These are phyloP conservation scores for Taphrina betulina DNA, from an alignment of 1,139 yeast genomes.

Conservation along the genomic window DNA sequence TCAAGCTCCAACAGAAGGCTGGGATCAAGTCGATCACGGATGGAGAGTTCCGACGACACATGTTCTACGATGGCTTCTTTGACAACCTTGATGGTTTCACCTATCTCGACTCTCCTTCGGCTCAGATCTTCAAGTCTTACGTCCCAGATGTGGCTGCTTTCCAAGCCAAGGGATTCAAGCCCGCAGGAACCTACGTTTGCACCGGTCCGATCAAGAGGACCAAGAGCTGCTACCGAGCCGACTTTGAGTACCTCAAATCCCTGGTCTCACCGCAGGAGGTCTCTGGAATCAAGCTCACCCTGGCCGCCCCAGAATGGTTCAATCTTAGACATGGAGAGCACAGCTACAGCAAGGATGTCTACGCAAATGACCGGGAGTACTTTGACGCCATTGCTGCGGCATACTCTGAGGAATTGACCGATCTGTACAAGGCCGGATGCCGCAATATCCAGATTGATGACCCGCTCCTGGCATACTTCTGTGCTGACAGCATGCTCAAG, in stretches of 20 bases:
- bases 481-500: not conserved
- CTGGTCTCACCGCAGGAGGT: too few relatives aligned
- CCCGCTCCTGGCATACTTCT: not conserved
- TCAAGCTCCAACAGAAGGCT: not conserved
- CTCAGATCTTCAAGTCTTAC: too few relatives aligned
- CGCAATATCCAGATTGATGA: not conserved
- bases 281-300: too few relatives aligned
- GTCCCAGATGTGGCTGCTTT: too few relatives aligned
- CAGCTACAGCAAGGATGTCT: not conserved
- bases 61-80: not conserved
- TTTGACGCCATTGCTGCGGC: not conserved
- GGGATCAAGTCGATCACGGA: conserved; percentile 2
- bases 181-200: too few relatives aligned
- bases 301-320: too few relatives aligned
- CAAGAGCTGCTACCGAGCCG: too few relatives aligned
- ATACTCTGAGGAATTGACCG: not conserved
- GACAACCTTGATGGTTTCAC: not conserved
- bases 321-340: not conserved
- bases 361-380: not conserved
- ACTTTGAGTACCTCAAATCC: too few relatives aligned
- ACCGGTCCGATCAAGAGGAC: too few relatives aligned
- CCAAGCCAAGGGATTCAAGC: too few relatives aligned
- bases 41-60: not conserved
- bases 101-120: too few relatives aligned
- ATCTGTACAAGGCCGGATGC: not conserved